phyloP scores from a whole-genome alignment of 768 basidiomycete species.

The Dacryopinax primogenitus region DNA sequence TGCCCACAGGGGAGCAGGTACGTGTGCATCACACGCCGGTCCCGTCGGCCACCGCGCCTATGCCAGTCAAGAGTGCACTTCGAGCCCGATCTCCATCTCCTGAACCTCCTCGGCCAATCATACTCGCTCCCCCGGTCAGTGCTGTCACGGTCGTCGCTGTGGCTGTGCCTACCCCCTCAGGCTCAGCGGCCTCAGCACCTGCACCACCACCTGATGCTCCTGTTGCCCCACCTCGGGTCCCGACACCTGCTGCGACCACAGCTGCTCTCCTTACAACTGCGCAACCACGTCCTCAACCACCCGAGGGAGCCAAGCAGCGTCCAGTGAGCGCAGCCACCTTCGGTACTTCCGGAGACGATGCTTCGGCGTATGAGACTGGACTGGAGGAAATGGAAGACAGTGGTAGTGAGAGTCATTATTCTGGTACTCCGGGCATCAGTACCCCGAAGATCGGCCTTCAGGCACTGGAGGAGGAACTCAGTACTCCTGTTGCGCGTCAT shows the following conservation, averaged over 20 bases:
- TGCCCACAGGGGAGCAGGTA: not conserved
- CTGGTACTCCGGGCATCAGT: not conserved
- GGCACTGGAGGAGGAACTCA: not conserved
- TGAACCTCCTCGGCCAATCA: not conserved
- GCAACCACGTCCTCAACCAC: not conserved
- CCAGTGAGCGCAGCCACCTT: not conserved
- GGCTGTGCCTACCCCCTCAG: no score
- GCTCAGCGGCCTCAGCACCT: not conserved
- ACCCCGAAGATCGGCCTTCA: not conserved
- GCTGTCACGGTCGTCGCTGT: no score
- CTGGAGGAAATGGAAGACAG: constrained; percentile 5
- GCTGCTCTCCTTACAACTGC: not conserved
- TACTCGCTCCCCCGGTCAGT: not conserved
- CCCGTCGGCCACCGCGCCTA: not conserved
- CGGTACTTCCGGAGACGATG: not conserved
- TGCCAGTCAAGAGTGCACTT: not conserved
- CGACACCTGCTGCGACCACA: not conserved
- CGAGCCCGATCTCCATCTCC: not conserved
- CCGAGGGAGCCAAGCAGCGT: not conserved
- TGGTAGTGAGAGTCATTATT: not conserved
- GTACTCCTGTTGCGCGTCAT: not conserved
- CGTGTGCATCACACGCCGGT: constrained; percentile 2
- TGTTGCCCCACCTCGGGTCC: not conserved
- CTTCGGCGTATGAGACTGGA: not conserved
- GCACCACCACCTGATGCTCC: not conserved